Base-by-base conservation (phyloP, 1,139 yeast genomes). In the Meyerozyma sp. region DNA sequence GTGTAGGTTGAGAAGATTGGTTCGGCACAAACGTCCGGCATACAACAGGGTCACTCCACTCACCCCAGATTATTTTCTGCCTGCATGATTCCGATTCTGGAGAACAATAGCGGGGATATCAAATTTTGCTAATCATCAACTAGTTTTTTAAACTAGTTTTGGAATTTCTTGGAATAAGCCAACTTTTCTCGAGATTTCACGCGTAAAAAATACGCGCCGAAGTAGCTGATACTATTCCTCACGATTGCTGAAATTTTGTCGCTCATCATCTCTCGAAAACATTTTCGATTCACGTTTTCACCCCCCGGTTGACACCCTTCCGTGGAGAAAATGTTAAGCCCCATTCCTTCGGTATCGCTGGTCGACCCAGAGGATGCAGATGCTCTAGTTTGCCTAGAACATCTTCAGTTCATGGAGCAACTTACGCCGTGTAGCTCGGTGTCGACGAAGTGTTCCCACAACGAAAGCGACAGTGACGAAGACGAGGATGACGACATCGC, bases 371-470 rank as follows among this genome's bases (percentile, higher is more conserved):
- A 39, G 20, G 18, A 32, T 21, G 40, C 28, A 11, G 42, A 40
- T 20, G 26, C 26, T 9, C 37, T 34, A 3, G 26, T 34, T 23
- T 34, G 37, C 14, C 27, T 11, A 13, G 45, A 42, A 13, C 47
- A 49, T 29, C 27, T 37, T 8, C 43, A 45, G 35, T 52, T 41
- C 34, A 52, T 50, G 51, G 21, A 18, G 20, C 39, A 39, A 32
- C 42, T 57, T 23, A 47, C 53, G 16, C 61, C 61, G 1, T 57
- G 61, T 41, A 54, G 59, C 2, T 55, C 59, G 20, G 44, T 6
- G 47, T 21, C 34, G 6, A 30, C 16, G n/a, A 25, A 20, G 13
- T 34, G 2, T 34, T 32, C 35, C 14, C 8, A 3, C n/a, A 3
- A 27, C 13, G 29, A 27, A 27, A 3, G 13, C 29, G 13, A 27